These are phyloP conservation scores for Xylaria sp. DNA, from an alignment of 2,329 filamentous ascomycete genomes.

Conservation along the genomic window DNA sequence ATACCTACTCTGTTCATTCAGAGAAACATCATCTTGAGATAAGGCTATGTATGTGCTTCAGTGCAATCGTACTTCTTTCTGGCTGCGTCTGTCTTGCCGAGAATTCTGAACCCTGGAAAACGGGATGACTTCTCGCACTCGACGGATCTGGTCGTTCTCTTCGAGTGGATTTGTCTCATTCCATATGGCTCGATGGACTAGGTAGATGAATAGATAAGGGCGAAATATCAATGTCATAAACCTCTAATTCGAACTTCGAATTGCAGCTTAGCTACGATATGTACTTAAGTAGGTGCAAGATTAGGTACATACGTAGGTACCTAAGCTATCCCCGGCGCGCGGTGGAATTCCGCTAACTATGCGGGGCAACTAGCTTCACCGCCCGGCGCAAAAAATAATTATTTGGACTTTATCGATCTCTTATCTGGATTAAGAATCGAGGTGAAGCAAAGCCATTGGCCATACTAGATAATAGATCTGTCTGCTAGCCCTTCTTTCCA, in stretches of 20 bases:
- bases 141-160: not conserved
- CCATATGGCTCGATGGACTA: too few species aligned
- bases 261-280: too few species aligned
- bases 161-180: not conserved
- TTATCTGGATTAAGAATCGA: slow-evolving; percentile 2
- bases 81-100: not conserved
- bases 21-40: not conserved
- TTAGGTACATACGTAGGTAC: too few species aligned
- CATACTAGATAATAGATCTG: too few species aligned
- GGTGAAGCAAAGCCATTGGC: not conserved
- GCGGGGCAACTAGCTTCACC: slow-evolving; percentile 38
- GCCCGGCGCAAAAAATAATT: slow-evolving; percentile 45
- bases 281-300: too few species aligned
- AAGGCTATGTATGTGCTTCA: not conserved
- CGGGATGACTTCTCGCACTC: not conserved
- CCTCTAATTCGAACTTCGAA: too few species aligned
- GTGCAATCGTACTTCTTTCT: not conserved
- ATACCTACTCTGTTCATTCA: too few species aligned
- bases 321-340: slow-evolving; percentile 1
- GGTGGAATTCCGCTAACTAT: slow-evolving; percentile 30
- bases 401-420: slow-evolving; percentile 35
- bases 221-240: too few species aligned
- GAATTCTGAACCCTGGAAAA: not conserved
- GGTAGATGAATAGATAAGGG: too few species aligned
- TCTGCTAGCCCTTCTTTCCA: not conserved